Conservation (phyloP, 371 early-diverging fungal species). For the Mucor saturninus region DNA sequence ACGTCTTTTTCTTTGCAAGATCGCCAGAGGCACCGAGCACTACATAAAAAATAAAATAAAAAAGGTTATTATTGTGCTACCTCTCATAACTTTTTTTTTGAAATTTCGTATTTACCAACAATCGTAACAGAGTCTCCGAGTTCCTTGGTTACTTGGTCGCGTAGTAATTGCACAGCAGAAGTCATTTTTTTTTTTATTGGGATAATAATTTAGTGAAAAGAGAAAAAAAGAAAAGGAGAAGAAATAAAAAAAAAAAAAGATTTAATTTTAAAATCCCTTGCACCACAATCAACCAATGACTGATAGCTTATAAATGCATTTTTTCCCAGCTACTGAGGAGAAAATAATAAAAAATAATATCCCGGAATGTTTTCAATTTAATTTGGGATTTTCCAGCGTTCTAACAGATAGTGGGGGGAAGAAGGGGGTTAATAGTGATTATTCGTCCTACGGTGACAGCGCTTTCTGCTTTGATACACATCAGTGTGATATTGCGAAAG, state of each 20-base stretch:
- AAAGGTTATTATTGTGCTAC: too few species aligned
- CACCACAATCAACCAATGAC: constrained; percentile 7
- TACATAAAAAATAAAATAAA: constrained; percentile 2
- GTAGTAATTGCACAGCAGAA: constrained; percentile 41
- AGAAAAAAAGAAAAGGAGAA: constrained; percentile 25
- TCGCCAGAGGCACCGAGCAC: constrained; percentile 93
- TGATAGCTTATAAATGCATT: constrained; percentile 2
- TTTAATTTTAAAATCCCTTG: constrained; percentile 3
- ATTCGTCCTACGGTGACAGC: not conserved
- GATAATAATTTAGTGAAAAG: constrained; percentile 14
- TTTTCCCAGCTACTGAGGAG: too few species aligned
- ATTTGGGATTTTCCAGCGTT: too few species aligned
- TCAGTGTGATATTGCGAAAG: constrained; percentile 8
- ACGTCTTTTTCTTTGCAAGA: constrained; percentile 97
- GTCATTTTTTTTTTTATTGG: constrained; percentile 27
- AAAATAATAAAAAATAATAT: too few species aligned
- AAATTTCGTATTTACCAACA: constrained; percentile 45
- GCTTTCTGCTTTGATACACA: too few species aligned
- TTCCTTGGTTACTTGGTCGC: constrained; percentile 43
- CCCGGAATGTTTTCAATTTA: too few species aligned
- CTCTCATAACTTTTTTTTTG: too few species aligned
- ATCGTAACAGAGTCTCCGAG: constrained; percentile 54
- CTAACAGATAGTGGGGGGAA: too few species aligned
- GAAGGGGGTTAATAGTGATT: too few species aligned
- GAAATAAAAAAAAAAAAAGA: constrained; percentile 17